phyloP scores from a whole-genome alignment of 306 rosid species.

The Datisca glomerata region DNA sequence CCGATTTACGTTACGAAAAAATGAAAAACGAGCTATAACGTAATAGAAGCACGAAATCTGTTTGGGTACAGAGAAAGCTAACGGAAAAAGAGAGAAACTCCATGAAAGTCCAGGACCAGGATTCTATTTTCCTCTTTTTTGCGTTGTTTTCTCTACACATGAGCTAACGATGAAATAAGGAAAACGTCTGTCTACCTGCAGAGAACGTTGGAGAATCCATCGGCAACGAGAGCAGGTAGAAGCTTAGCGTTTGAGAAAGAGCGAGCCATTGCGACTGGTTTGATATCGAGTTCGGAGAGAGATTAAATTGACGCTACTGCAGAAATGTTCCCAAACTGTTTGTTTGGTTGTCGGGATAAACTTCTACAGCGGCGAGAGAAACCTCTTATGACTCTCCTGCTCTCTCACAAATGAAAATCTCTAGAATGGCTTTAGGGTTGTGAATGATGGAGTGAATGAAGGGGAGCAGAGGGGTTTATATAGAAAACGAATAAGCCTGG shows the following conservation, averaged over 20 bases:
- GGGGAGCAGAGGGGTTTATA: background rate
- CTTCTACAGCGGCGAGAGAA: conserved; percentile 6
- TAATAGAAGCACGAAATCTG: background rate
- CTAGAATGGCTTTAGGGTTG: background rate
- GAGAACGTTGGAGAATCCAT: conserved; percentile 34
- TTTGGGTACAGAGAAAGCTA: conserved; percentile 5
- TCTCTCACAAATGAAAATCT: background rate
- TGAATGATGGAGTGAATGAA: background rate
- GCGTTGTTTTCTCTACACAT: no score
- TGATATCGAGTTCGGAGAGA: background rate
- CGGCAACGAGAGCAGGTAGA: conserved; percentile 35
- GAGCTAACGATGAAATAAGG: no score
- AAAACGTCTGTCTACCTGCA: conserved; percentile 38
- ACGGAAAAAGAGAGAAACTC: background rate
- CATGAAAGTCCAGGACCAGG: background rate
- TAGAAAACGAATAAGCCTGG: background rate
- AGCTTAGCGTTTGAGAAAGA: conserved; percentile 56
- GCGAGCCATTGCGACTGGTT: conserved; percentile 41
- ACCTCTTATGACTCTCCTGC: background rate
- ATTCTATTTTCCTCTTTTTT: no score
- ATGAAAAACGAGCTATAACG: background rate
- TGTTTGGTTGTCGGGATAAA: conserved; percentile 6
- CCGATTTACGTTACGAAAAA: background rate
- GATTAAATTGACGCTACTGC: background rate
- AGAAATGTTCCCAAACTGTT: background rate